These are phyloP conservation scores for Penicillium fimorum DNA, from an alignment of 495 filamentous ascomycete genomes.

Conservation along the genomic window DNA sequence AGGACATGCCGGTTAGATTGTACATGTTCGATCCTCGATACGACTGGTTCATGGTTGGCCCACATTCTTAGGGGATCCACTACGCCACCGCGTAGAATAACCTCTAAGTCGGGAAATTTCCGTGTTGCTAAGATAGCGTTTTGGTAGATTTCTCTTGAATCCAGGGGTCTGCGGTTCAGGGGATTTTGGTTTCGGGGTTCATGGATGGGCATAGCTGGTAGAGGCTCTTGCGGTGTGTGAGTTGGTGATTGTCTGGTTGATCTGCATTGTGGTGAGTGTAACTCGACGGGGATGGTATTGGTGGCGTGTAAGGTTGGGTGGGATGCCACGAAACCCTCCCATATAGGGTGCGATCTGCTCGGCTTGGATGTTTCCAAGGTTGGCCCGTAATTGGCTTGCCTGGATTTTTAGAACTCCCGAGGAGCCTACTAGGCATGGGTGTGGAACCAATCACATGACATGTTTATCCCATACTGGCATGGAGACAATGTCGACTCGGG, in stretches of 20 bases:
- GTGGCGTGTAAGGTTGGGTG: neutral
- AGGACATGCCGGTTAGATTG: neutral
- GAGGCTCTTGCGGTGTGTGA: neutral
- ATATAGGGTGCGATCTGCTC: neutral
- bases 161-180: neutral
- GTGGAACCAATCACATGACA: neutral
- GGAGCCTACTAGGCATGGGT: neutral
- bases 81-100: conserved; percentile 6
- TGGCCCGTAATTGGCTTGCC: neutral
- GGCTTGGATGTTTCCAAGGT: neutral
- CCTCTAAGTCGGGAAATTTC: neutral
- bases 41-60: conserved; percentile 2
- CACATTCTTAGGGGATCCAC: neutral
- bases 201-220: neutral
- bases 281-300: neutral
- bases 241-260: conserved; percentile 3
- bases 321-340: conserved; percentile 3
- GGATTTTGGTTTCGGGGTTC: neutral
- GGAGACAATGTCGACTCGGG: too few relatives aligned
- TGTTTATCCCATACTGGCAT: too few relatives aligned
- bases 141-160: neutral
- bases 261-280: conserved; percentile 4
- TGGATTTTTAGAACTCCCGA: neutral
- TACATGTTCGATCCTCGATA: neutral
- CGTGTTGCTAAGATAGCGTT: neutral